Conservation (phyloP, 257 asterid genomes). For the Plantago major region DNA sequence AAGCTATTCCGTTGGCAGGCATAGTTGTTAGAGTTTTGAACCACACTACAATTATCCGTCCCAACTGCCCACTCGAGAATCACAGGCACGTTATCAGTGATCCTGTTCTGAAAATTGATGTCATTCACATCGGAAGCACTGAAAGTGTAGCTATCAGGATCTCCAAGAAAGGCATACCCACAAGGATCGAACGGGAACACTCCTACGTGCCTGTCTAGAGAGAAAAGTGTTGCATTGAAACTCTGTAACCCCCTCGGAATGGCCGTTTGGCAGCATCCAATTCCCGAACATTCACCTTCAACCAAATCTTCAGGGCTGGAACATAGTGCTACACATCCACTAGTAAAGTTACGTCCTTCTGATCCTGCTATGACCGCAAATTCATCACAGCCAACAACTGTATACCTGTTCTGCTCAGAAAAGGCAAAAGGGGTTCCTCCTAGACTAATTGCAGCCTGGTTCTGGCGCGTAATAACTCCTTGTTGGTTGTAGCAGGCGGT, state of each 20-base stretch:
- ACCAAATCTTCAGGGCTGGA: slow-evolving; percentile 17
- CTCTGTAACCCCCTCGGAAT: slow-evolving; percentile 47
- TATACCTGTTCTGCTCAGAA: slow-evolving; percentile 30
- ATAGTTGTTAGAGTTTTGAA: slow-evolving; percentile 15
- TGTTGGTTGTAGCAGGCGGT: slow-evolving; percentile 22
- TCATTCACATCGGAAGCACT: slow-evolving; percentile 27
- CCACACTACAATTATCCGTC: slow-evolving; percentile 31
- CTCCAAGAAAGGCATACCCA: slow-evolving; percentile 50
- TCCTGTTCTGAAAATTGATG: slow-evolving; percentile 23
- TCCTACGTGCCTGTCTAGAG: not conserved
- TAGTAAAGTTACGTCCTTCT: slow-evolving; percentile 27
- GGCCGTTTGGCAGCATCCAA: slow-evolving; percentile 52
- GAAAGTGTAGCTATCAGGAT: slow-evolving; percentile 32
- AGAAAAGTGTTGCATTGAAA: not conserved
- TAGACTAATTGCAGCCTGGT: not conserved
- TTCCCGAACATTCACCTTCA: slow-evolving; percentile 38
- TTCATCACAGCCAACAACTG: slow-evolving; percentile 41
- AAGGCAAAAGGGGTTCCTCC: slow-evolving; percentile 15
- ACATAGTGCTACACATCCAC: slow-evolving; percentile 32
- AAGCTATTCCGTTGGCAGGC: slow-evolving; percentile 35
- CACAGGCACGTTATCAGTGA: slow-evolving; percentile 32
- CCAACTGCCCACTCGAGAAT: slow-evolving; percentile 71
- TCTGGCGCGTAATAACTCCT: slow-evolving; percentile 1
- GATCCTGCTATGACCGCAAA: slow-evolving; percentile 17
- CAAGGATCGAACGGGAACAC: slow-evolving; percentile 36